A percentile compares a stretch with the other conserved stretches of the same genome.
Conservation (phyloP, 495 filamentous ascomycete species). For the Neurospora sp. region DNA sequence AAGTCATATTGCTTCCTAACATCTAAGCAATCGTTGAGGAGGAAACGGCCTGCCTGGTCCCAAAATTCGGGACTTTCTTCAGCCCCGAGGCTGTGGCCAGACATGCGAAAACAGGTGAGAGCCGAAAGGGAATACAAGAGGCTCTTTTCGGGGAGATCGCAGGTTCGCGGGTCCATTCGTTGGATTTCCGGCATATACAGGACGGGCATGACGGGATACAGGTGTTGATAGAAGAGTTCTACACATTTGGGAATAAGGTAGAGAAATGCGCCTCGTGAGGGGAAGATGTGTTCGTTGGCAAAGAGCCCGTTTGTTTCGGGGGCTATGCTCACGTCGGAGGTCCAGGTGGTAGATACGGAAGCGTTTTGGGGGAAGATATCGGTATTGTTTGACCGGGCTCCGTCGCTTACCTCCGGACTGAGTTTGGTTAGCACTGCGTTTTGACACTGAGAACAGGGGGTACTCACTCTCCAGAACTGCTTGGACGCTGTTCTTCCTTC, state of each 20-base stretch:
- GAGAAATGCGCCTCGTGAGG: slow-evolving; percentile 18
- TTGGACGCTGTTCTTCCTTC: background rate
- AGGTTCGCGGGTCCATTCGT: slow-evolving; percentile 9
- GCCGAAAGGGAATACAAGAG: slow-evolving; percentile 25
- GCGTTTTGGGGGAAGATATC: background rate
- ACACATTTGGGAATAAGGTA: slow-evolving; percentile 24
- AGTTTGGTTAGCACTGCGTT: background rate
- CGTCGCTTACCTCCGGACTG: background rate
- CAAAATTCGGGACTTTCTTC: slow-evolving; percentile 15
- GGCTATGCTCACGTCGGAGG: slow-evolving; percentile 1
- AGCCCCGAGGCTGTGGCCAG: slow-evolving; percentile 17
- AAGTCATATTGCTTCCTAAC: slow-evolving; percentile 25
- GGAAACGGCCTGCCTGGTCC: slow-evolving; percentile 24
- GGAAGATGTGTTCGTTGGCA: slow-evolving; percentile 17
- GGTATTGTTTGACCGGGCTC: background rate
- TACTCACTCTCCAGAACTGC: background rate
- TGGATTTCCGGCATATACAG: slow-evolving; percentile 24
- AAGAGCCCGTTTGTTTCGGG: slow-evolving; percentile 18
- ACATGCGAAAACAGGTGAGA: slow-evolving; percentile 29
- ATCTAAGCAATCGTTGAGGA: slow-evolving; percentile 24
- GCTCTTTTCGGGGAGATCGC: slow-evolving; percentile 22
- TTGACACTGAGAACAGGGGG: background rate
- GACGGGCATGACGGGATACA: slow-evolving; percentile 30
- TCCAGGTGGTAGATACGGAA: background rate
- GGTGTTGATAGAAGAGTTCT: slow-evolving; percentile 25